Evolutionary conservation across 2,329 filamentous ascomycete species (phyloP).

Genomic region (Penicillium sp.): DNA sequence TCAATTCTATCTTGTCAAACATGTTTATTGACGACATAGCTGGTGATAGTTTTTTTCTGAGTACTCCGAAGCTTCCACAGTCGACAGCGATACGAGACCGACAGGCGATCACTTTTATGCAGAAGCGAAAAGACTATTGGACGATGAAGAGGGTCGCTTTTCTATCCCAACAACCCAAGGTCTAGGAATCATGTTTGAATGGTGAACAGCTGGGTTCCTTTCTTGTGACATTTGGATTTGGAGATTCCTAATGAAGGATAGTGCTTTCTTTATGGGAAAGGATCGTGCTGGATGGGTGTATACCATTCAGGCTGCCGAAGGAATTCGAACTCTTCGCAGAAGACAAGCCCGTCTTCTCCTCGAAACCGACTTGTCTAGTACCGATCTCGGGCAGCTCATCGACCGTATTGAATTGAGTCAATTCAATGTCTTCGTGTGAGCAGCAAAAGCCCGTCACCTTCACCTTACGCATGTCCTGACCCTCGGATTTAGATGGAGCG

Average conservation of each 20-base stretch:
- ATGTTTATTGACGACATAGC: slow-evolving; percentile 1
- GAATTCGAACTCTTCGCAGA: slow-evolving; percentile 15
- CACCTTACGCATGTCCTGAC: neutral
- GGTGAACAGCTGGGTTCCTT: neutral
- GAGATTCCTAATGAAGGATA: neutral
- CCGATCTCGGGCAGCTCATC: slow-evolving; percentile 17
- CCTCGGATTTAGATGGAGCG: neutral
- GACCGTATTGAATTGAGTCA: slow-evolving; percentile 18
- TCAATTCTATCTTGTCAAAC: neutral
- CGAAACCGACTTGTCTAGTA: slow-evolving; percentile 10
- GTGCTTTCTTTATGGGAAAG: slow-evolving; percentile 23
- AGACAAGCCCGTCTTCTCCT: slow-evolving; percentile 17
- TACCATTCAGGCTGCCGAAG: slow-evolving; percentile 19
- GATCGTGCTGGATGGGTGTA: slow-evolving; percentile 28
- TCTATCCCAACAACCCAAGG: slow-evolving; percentile 35
- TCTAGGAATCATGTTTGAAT: slow-evolving; percentile 20
- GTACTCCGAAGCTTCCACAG: slow-evolving; percentile 27
- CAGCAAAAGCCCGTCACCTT: neutral
- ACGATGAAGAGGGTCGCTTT: slow-evolving; percentile 29
- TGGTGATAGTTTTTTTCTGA: slow-evolving; percentile 33
- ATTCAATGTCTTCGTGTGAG: slow-evolving; percentile 11
- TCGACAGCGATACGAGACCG: slow-evolving; percentile 24
- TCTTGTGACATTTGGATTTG: neutral
- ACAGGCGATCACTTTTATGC: slow-evolving; percentile 31
- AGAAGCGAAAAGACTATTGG: slow-evolving; percentile 35